Base-by-base conservation (phyloP, 2,329 filamentous ascomycete species). In the Fusarium sp. region DNA sequence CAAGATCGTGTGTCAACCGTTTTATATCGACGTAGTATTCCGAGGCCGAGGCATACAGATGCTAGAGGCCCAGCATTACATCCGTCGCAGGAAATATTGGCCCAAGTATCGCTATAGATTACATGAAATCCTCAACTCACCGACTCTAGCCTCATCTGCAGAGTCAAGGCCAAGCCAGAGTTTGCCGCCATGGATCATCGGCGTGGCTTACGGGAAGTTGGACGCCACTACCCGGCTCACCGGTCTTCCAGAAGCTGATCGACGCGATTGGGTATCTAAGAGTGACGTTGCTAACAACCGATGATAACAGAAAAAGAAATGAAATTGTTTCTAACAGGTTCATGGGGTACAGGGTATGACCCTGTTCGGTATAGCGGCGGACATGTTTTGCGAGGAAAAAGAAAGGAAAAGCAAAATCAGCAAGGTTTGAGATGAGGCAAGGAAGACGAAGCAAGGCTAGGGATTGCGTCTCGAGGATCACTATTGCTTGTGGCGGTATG, bases 241-340 rank as follows among this genome's bases (percentile, higher is more conserved):
- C 66, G 66, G 66, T 69, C 48, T 65, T 65, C 65, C 39, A 65
- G 66, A 70, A 70, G 58, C 51, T 33, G 59, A 70, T 65, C 50
- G 51, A 48, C 59, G 59, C 41, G 51, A 69, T 69, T 69, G 65
- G 65, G 28, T 36, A 28, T 58, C 39, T n/a, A n/a, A 26, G 28
- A 44, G 47, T 45, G 39, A 69, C 58, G 35, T 70, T 47, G 20
- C 30, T 14, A 47, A 48, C 13, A 36, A 22, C 15, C 16, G 39
- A 30, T 5, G 24, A 42, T 11, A 35, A 59, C 24, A 54, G 24
- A 48, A 61, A 39, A 67, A 58, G 54, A 35, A 47, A 53, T 26
- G 30, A 61, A 51, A 30, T 45, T 57, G 26, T 31, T 36, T 31
- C 26, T 28, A 22, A 35, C 39, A 36, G 45, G 50, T 58, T 65